Evolutionary conservation across 371 early-diverging fungal species (phyloP).

Genomic region (Haplosporangium sp.): DNA sequence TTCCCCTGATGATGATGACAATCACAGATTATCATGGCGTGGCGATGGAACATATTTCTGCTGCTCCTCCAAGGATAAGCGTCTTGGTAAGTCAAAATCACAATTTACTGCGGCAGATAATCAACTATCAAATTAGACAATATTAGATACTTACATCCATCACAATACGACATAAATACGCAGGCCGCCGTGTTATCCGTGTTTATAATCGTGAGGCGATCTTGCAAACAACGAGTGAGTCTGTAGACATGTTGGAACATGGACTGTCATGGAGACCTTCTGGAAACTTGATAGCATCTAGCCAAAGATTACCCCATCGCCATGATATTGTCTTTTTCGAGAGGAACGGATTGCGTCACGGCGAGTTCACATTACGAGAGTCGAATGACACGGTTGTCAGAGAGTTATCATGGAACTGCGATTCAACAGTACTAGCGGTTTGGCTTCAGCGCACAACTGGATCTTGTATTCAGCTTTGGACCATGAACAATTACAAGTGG

Average conservation of each 20-base stretch:
- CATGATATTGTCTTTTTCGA: conserved; percentile 95
- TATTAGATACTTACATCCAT: background rate
- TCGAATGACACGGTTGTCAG: conserved; percentile 55
- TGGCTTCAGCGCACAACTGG: conserved; percentile 61
- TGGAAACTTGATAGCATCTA: conserved; percentile 90
- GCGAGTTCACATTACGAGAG: conserved; percentile 87
- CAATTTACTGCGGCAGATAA: background rate
- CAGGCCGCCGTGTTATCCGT: conserved; percentile 76
- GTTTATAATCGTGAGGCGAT: conserved; percentile 90
- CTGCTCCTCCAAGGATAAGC: conserved; percentile 75
- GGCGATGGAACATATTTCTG: conserved; percentile 90
- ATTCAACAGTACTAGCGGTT: conserved; percentile 88
- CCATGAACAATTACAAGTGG: conserved; percentile 95
- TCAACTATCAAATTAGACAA: background rate
- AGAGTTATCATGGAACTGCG: conserved; percentile 85
- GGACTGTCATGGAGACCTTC: conserved; percentile 89
- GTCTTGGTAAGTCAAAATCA: conserved; percentile 57
- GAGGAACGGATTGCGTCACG: conserved; percentile 93
- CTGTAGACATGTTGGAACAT: conserved; percentile 85
- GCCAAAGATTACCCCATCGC: conserved; percentile 82
- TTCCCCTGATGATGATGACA: conserved; percentile 82
- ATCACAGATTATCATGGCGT: conserved; percentile 89
- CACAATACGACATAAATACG: background rate
- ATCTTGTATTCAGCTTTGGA: conserved; percentile 87
- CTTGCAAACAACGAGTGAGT: conserved; percentile 85